Conservation (phyloP, 306 rosid species). For the Mimosa bimucronata region DNA sequence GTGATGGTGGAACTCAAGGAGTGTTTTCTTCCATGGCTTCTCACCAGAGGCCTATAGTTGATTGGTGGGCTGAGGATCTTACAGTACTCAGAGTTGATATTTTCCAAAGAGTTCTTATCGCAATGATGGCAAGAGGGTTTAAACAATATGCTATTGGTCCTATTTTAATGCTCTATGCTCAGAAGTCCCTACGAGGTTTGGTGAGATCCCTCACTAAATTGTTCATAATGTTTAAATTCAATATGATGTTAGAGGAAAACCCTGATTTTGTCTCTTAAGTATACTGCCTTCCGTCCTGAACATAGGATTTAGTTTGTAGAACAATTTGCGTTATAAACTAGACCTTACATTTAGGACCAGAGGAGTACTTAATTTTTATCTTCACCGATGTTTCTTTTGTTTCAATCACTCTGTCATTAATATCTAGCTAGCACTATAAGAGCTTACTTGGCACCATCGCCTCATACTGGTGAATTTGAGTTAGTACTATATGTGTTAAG, state of each 20-base stretch:
- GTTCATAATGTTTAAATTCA: background rate
- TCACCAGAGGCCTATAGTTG: constrained; percentile 61
- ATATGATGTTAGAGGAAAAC: background rate
- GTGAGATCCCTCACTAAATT: constrained; percentile 64
- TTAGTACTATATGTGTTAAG: background rate
- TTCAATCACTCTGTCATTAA: background rate
- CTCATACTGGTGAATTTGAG: background rate
- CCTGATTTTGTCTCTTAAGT: background rate
- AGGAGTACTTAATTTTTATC: background rate
- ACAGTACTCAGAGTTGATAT: constrained; percentile 83
- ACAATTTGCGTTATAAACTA: too few species aligned
- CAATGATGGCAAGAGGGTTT: constrained; percentile 90
- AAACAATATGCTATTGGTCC: constrained; percentile 78
- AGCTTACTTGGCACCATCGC: background rate
- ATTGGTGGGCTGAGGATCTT: constrained; percentile 94
- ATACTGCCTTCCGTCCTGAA: too few species aligned
- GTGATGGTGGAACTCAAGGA: constrained; percentile 51
- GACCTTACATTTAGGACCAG: too few species aligned
- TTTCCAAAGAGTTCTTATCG: constrained; percentile 78
- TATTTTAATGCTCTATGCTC: constrained; percentile 86
- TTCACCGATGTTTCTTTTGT: background rate
- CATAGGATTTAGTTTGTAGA: too few species aligned
- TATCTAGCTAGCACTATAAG: background rate
- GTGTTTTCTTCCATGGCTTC: constrained; percentile 43
- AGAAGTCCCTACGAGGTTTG: constrained; percentile 90